These are phyloP conservation scores for Glycine latifolia DNA, from an alignment of 306 rosid species.

Conservation along the genomic window DNA sequence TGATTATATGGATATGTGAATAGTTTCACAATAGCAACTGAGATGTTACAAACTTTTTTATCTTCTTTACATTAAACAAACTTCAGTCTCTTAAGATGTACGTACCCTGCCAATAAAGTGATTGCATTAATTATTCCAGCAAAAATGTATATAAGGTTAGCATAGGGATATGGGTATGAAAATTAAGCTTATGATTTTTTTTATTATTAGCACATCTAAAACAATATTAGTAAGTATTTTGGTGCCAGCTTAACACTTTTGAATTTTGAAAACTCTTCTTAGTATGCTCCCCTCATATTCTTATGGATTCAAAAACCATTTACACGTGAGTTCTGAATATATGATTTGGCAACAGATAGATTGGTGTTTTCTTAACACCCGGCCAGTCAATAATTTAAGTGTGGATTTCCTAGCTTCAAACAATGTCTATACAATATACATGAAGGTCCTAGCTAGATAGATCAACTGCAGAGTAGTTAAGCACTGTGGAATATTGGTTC, in stretches of 20 bases:
- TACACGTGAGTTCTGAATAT: conserved; percentile 29
- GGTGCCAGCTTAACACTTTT: conserved; percentile 25
- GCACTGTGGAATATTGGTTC: conserved; percentile 11
- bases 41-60: neutral
- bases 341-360: conserved; percentile 31
- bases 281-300: conserved; percentile 24
- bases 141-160: neutral
- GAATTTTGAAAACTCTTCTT: conserved; percentile 2
- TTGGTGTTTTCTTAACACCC: conserved; percentile 27
- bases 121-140: neutral
- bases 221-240: conserved; percentile 22
- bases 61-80: neutral
- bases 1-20: neutral
- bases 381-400: conserved; percentile 17
- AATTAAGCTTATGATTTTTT: neutral
- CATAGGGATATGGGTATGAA: conserved; percentile 10
- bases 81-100: neutral
- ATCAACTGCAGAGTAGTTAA: conserved; percentile 14
- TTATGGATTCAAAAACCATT: conserved; percentile 38
- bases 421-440: conserved; percentile 35
- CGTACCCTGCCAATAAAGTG: neutral
- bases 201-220: neutral
- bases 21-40: neutral
- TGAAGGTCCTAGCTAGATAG: conserved; percentile 25
- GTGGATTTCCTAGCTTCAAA: conserved; percentile 43